A percentile compares a stretch with the other conserved stretches of the same genome.
Evolutionary conservation across 2,329 filamentous ascomycete species (phyloP).

Genomic region (Huntiella abstrusa): DNA sequence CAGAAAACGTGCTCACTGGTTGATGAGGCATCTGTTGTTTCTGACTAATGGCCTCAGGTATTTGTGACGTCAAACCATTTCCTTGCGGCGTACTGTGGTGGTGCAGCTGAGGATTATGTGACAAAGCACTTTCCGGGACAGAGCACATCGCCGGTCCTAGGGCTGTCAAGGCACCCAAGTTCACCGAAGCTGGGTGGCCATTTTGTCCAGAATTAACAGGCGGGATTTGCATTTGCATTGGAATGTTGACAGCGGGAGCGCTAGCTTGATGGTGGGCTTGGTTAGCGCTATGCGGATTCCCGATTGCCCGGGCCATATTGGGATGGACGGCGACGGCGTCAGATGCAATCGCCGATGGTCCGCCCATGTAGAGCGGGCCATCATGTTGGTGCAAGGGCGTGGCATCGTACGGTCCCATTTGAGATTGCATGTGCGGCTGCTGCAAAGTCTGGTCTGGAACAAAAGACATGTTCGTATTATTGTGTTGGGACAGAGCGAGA

Average conservation of each 20-base stretch:
- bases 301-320: too few species aligned
- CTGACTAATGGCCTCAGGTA: too few species aligned
- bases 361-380: background rate
- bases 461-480: background rate
- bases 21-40: too few species aligned
- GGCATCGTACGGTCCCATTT: background rate
- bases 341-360: too few species aligned
- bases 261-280: too few species aligned
- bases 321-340: too few species aligned
- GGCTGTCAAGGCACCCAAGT: background rate
- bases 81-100: background rate
- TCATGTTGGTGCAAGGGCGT: background rate
- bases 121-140: background rate
- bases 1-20: too few species aligned
- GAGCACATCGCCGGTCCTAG: constrained; percentile 1
- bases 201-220: too few species aligned
- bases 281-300: too few species aligned
- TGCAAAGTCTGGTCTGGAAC: background rate
- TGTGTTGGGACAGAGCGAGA: background rate
- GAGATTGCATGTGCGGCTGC: background rate
- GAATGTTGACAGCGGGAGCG: background rate
- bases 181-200: too few species aligned
- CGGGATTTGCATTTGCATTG: background rate
- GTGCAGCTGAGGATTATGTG: background rate
- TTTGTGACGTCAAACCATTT: background rate